Conservation (phyloP, 495 filamentous ascomycete genomes). For the Collariella sp. region DNA sequence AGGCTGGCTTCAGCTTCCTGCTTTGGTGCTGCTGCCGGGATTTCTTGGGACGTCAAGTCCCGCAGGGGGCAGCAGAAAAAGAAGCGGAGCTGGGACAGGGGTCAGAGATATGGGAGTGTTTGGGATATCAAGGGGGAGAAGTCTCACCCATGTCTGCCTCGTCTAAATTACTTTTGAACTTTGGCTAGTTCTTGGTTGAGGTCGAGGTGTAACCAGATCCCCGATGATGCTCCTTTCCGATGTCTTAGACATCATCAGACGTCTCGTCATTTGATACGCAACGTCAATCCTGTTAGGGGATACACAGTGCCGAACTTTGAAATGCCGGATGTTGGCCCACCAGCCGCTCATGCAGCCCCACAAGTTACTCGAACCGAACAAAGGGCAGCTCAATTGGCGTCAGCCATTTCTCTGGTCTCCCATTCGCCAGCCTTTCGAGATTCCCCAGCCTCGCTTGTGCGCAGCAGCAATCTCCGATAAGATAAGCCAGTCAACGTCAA, state of each 20-base stretch:
- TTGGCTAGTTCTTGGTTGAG: no score
- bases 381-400: neutral
- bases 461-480: neutral
- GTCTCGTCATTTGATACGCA: neutral
- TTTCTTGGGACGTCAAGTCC: slow-evolving; percentile 11
- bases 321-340: neutral
- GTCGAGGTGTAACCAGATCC: no score
- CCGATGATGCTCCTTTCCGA: neutral
- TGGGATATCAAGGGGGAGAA: neutral
- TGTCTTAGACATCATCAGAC: neutral
- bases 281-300: neutral
- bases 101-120: neutral
- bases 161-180: neutral
- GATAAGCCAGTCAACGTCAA: neutral
- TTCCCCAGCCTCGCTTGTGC: neutral
- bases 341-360: neutral
- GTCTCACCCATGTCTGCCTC: neutral
- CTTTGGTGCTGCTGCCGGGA: slow-evolving; percentile 12
- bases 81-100: slow-evolving; percentile 2
- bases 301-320: neutral
- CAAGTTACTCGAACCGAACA: neutral
- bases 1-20: slow-evolving; percentile 3
- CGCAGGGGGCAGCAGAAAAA: neutral
- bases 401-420: neutral
- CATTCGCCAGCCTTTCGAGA: neutral